Base-by-base conservation (phyloP, 768 basidiomycete genomes). In the Boletus insuetus region DNA sequence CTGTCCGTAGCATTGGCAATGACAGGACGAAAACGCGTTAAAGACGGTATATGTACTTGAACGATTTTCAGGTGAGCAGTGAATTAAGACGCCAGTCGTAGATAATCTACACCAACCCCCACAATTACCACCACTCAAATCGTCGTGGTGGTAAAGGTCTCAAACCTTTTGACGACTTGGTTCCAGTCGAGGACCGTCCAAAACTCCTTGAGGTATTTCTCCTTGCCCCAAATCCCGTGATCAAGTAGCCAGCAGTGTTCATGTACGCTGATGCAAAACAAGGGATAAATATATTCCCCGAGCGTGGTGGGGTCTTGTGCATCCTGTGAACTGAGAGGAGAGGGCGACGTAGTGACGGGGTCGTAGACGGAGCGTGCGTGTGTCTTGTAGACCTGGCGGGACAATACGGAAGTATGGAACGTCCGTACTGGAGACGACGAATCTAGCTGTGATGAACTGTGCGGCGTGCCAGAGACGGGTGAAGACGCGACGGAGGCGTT, bases 231-330 rank as follows among this genome's bases (percentile, higher is more conserved):
- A 6, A 96, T 82, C 6, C 93, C 93, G 60, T 87, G 93, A 38
- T 89, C 90, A 20, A 88, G 86, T 65, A 96, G 77, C 91, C 92
- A 96, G 26, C 87, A 86, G 61, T 92, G 93, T 69, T 94, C 91
- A 61, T 93, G 82, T 6, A 91, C 82, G 41, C 85, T 84, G 48
- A 94, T 66, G 58, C 88, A 90, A 69, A 92, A 85, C 51, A 95
- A 68, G 20, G 93, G 93, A 66, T 77, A 84, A 39, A 95, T 70
- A 14, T 75, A 73, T 32, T 81, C 78, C 32, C 86, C 87, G n/a
- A 77, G 59, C 6, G 53, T 55, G 34, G 59, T 52, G 39, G 71
- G 52, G 69, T 66, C 44, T 62, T 58, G 56, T 49, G 56, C 44
- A 64, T 69, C 41, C 14, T 63, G 39, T 22, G 66, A 58, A 17